Conservation (phyloP, 441 rosid species). For the Lagerstroemia fauriei region DNA sequence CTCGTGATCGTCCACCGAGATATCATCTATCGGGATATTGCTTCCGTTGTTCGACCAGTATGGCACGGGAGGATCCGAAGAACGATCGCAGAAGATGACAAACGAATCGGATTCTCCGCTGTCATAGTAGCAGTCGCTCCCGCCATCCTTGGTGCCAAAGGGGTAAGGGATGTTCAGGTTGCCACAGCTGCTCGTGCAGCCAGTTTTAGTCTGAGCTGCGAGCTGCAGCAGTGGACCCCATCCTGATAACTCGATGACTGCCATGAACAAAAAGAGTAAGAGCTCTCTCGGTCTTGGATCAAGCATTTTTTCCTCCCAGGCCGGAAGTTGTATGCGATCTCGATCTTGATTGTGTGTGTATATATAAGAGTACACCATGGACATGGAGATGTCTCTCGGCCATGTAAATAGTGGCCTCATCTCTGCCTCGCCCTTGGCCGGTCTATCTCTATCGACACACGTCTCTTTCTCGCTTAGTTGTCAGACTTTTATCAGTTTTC, state of each 20-base stretch:
- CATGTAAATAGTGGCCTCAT: no score
- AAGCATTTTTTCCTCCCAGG: neutral
- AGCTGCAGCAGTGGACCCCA: neutral
- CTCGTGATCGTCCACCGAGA: slow-evolving; percentile 20
- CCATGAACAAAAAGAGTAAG: neutral
- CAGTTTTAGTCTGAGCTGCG: neutral
- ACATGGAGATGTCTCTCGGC: no score
- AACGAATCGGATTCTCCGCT: neutral
- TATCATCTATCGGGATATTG: neutral
- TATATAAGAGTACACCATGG: no score
- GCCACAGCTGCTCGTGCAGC: slow-evolving; percentile 24
- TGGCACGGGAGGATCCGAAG: neutral
- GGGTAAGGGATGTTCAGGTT: slow-evolving; percentile 30
- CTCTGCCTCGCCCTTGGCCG: no score
- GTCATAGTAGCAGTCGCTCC: neutral
- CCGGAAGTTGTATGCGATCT: neutral
- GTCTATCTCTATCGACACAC: no score
- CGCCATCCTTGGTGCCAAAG: neutral
- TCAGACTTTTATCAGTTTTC: no score
- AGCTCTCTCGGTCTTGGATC: no score
- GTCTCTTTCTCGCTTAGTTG: no score
- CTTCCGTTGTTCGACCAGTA: neutral
- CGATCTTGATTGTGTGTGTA: neutral
- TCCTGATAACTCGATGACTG: neutral
- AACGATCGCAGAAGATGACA: slow-evolving; percentile 9